Evolutionary conservation across 2,329 filamentous ascomycete genomes (phyloP), one percentile per base, ranked within the genome.

Genomic region (Cadophora malorum): DNA sequence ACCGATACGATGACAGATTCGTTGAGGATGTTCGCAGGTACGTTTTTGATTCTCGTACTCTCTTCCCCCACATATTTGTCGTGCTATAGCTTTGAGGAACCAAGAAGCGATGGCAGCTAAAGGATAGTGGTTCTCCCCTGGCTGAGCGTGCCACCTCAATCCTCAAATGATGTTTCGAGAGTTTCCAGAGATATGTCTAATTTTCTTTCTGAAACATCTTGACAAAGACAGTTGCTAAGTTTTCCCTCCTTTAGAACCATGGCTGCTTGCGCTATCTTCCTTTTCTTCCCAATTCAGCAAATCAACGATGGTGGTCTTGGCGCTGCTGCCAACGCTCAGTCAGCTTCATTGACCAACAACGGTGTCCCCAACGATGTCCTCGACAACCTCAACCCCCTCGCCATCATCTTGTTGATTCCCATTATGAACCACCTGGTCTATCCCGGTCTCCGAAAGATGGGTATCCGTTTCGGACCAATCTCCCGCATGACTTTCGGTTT

Each of bases 281-380:
- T 81, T 21, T 85, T 83, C 78, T 82, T 81, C 67, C 82, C 83
- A 14, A 78, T 85, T 28, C 84, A 83, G 41, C 59, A 69, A 16
- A 67, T 75, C 52, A 76, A 77, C 67, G 73, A 77, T 63, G 69
- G 68, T 47, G 67, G 67, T 53, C 61, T 69, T 33, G 67, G 67
- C 1, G 62, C 79, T 6, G 79, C 85, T 0, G 79, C 82, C 21
- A 83, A 79, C 73, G 79, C 88, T 70, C 80, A 85, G 67, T 81
- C 82, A 23, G 86, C 87, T 77, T 85, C 85, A 78, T 85, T 92
- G 88, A 74, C 84, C 59, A 86, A 89, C 3, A 83, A 90, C 75
- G 90, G 91, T 56, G 86, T 92, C 3, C 92, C 91, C 75, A 94
- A 94, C 81, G 91, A 94, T 76, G 81, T 94, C 67, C 86, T 94